A percentile compares a stretch with the other conserved stretches of the same genome.
Conservation (phyloP, 805 yeast species). For the Saccharomycopsis sp. region DNA sequence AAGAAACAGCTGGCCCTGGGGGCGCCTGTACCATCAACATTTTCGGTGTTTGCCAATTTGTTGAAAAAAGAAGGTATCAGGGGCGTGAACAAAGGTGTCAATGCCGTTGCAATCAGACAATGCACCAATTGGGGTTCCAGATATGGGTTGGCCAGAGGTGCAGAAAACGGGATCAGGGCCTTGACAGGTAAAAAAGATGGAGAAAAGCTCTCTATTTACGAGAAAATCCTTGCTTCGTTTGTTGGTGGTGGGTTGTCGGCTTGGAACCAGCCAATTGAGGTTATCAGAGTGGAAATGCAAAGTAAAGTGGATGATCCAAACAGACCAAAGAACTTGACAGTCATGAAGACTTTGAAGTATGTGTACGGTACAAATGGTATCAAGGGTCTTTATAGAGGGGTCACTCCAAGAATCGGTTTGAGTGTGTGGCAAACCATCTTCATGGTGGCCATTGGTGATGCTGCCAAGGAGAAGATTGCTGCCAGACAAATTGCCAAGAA, state of each 20-base stretch:
- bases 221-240: constrained; percentile 76
- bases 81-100: constrained; percentile 96
- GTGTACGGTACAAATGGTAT: constrained; percentile 77
- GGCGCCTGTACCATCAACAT: constrained; percentile 61
- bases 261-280: constrained; percentile 99
- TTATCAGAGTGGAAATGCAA: constrained; percentile 96
- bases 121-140: constrained; percentile 99
- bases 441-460: constrained; percentile 97
- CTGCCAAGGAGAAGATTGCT: constrained; percentile 49
- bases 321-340: constrained; percentile 86
- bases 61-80: constrained; percentile 79
- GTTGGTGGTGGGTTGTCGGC: constrained; percentile 97
- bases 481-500: constrained; percentile 2
- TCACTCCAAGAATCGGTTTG: constrained; percentile 91
- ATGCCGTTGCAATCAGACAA: constrained; percentile 98
- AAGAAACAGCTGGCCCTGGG: constrained; percentile 68
- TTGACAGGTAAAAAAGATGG: constrained; percentile 51
- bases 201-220: constrained; percentile 58
- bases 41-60: constrained; percentile 80
- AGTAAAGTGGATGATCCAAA: constrained; percentile 89
- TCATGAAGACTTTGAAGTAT: constrained; percentile 66
- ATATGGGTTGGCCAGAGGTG: constrained; percentile 85
- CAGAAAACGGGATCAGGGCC: constrained; percentile 74
- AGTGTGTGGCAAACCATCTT: constrained; percentile 98
- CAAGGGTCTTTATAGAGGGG: constrained; percentile 91